Evolutionary conservation across 768 basidiomycete genomes (phyloP), one percentile per base, ranked within the genome.

Genomic region (Boletus rubropictus): DNA sequence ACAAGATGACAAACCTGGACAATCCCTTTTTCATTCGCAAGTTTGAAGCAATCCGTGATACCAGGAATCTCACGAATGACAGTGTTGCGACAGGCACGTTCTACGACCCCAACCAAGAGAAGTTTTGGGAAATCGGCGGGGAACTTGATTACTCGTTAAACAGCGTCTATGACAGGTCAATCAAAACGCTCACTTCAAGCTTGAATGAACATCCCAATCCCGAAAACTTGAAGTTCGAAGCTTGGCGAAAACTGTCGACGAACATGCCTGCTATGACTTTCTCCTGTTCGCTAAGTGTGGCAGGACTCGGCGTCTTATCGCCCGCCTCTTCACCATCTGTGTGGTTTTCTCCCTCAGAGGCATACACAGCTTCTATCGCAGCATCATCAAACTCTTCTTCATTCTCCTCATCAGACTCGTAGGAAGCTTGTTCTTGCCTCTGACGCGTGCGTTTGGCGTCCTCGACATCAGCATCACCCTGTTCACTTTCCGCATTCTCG

Each of bases 21-120:
- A 67, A 48, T 67, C 64, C 28, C 80, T 73, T 81, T 77, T 38
- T 82, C 82, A 34, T 72, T 71, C 55, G 57, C 58, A 3, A 50
- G 48, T 45, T 81, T 80, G 75, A 94, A 90, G 68, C 91, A 95
- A 44, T 94, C 84, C 4, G 77, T 77, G 60, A 99, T 95, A 14
- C 85, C 84, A 5, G 86, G 80, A 44, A 98, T 90, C 66, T 97
- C 88, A 44, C 92, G 89, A 48, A 99, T 73, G 54, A 98, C 74
- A 2, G 91, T 87, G 43, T 80, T 80, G 37, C 82, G 75, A 66
- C 94, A 97, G 10, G 84, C 80, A 44, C 84, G 77, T 64, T 98
- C 96, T 47, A 98, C 77, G 51, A 99, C 82, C 39, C 93, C 95
- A 39, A 98, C 91, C 35, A 99, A 77, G 18, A 99, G 74, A 28